Base-by-base conservation (phyloP, 345 rosid species). In the Syzygium grande region DNA sequence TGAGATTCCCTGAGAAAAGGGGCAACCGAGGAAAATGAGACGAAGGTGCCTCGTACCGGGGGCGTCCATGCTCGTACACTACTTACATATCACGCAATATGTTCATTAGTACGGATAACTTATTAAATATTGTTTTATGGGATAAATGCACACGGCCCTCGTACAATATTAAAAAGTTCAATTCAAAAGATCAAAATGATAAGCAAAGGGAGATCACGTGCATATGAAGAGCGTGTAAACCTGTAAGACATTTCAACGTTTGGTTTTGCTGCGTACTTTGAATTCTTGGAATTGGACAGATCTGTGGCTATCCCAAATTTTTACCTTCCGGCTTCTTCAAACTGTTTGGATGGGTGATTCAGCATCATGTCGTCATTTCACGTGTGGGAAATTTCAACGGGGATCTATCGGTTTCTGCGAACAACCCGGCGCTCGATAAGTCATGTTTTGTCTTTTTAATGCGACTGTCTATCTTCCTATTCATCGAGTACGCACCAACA, bases 161-260 rank as follows among this genome's bases (percentile, higher is more conserved):
- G 13, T 61, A 61, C 12, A 16, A 1, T 61, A 13, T 61, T 6
- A n/a, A 3, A n/a, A 61, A 6, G 13, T n/a, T 13, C 9, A 61
- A 13, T 13, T 16, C 17, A 13, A 61, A 61, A 61, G 6, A 5
- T 27, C 11, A 7, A 61, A 61, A 27, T n/a, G 4, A n/a, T 61
- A n/a, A 6, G 1, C 27, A 16, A 0, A 1, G 30, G 11, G 15
- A 3, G 52, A 51, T 59, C 30, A 11, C 7, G 2, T 11, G 3
- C 27, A 59, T 27, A 27, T 25, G 10, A 25, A 59, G 11, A 11
- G 16, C 0, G 3, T 5, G 30, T 27, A 59, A 59, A 59, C 8
- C 0, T 6, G 11, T 5, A 14, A 59, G 65, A 59, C 27, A 5
- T 59, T 59, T 59, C 15, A 27, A 59, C 1, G 5, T 9, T 6